Percentiles rank a stretch among this genome's conserved stretches.
Conservation (phyloP, 495 filamentous ascomycete species). For the Penicillium coffeae region DNA sequence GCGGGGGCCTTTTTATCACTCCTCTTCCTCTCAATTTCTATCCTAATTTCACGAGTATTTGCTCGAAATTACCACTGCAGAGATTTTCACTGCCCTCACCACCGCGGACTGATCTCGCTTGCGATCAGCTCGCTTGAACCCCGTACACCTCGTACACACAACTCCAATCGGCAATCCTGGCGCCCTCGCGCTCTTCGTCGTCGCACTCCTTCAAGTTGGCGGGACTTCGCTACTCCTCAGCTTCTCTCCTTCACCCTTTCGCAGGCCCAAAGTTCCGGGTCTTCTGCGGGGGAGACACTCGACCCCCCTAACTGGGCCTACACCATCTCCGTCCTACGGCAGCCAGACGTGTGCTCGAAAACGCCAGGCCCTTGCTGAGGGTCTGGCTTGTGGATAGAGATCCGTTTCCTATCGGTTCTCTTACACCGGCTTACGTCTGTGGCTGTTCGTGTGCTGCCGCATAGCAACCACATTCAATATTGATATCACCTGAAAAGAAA, state of each 20-base stretch:
- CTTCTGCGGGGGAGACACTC: conserved; percentile 93
- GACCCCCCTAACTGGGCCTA: conserved; percentile 88
- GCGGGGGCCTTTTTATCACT: neutral
- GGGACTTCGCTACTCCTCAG: conserved; percentile 71
- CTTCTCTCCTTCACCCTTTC: conserved; percentile 86
- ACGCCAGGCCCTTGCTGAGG: conserved; percentile 46
- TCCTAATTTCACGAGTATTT: neutral
- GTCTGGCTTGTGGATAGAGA: conserved; percentile 48
- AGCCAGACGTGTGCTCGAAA: conserved; percentile 39
- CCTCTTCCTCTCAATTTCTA: neutral
- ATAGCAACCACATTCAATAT: conserved; percentile 1
- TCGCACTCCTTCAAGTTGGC: conserved; percentile 88
- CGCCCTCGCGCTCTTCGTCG: conserved; percentile 34
- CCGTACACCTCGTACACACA: too few relatives aligned
- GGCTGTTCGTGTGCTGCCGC: conserved; percentile 22
- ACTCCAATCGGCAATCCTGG: conserved; percentile 27
- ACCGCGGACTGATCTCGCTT: conserved; percentile 6
- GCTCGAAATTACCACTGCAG: too few relatives aligned
- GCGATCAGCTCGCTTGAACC: conserved; percentile 14
- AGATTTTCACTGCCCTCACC: conserved; percentile 1
- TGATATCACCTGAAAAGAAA: conserved; percentile 2
- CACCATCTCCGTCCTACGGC: conserved; percentile 22
- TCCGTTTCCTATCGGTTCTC: conserved; percentile 31
- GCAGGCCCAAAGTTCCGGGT: conserved; percentile 87
- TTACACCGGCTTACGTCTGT: conserved; percentile 31